Evolutionary conservation across 1,139 yeast genomes (phyloP), one percentile per base, ranked within the genome.

Genomic region (Protomyces macrosporus): DNA sequence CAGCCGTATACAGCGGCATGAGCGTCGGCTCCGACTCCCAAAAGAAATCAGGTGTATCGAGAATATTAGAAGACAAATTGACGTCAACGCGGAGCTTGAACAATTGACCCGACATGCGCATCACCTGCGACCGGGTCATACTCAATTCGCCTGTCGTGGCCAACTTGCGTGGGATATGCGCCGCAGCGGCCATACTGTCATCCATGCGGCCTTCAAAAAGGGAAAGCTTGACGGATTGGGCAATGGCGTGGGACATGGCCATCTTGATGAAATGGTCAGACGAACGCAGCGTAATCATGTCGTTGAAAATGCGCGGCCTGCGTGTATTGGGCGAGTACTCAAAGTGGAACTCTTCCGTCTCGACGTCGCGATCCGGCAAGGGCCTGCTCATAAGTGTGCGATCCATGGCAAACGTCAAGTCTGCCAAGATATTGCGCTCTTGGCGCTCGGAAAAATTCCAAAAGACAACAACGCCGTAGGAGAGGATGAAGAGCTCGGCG

Each of bases 1-100:
- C 87, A 0, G 97, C 98, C 45, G 82, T 81, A 74, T 93, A 93
- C 57, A 93, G 78, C 1, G 98, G 98, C 73, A 91, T 95, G 68
- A 93, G 80, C 45, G 96, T 91, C 3, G 98, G 98, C 75, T 93
- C 98, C 67, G 87, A 84, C 34, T 93, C 88, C 98, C 98, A 93
- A 74, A 93, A 93, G 71, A 90, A 90, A 66, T 89, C 96, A 0
- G 98, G 98, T 0, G 97, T 90, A 72, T 93, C 98, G 65, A 93
- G 79, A 33, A 93, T 91, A 66, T 90, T 89, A 12, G 97, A 88
- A 5, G 95, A 87, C 64, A 93, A 77, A 72, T 93, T 93, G 3
- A 93, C 98, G 75, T 93, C 98, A 6, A 91, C 97, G 56, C 98
- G 79, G 39, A 93, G 75, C 70, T 90, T 91, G 78, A 91, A 91